Evolutionary conservation across 2,329 filamentous ascomycete species (phyloP).

Genomic region (Thielaviopsis euricoi): DNA sequence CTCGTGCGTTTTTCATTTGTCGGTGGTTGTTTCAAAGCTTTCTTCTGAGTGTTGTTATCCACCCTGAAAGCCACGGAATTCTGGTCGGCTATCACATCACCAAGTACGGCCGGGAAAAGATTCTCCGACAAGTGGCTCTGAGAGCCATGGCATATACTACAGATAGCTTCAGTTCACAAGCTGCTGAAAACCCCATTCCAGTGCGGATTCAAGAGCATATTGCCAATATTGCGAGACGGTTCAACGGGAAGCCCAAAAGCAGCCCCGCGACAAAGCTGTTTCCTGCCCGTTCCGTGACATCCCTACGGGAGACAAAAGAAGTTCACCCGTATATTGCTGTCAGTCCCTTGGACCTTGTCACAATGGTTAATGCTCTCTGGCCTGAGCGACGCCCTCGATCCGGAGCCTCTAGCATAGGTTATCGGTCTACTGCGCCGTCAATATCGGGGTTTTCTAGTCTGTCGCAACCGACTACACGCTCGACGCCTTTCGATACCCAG

Average conservation of each 20-base stretch:
- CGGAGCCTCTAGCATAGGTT: conserved; percentile 37
- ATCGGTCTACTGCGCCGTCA: conserved; percentile 50
- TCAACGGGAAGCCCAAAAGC: conserved; percentile 36
- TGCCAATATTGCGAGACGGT: conserved; percentile 52
- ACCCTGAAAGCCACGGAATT: conserved; percentile 67
- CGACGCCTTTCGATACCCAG: conserved; percentile 44
- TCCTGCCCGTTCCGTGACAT: conserved; percentile 55
- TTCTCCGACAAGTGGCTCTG: conserved; percentile 62
- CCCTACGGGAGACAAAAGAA: conserved; percentile 57
- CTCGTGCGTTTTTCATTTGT: conserved; percentile 69
- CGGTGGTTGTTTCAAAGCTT: conserved; percentile 89
- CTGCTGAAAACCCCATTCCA: conserved; percentile 41
- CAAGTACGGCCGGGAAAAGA: conserved; percentile 74
- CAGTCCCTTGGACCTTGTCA: conserved; percentile 62
- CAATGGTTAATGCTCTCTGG: conserved; percentile 68
- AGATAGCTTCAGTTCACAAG: conserved; percentile 41
- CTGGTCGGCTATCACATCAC: conserved; percentile 86
- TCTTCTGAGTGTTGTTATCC: conserved; percentile 65
- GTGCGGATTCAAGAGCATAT: conserved; percentile 50
- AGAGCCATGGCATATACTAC: conserved; percentile 65
- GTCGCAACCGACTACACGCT: conserved; percentile 52
- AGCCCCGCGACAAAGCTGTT: conserved; percentile 41
- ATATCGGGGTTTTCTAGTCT: conserved; percentile 50
- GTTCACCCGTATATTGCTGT: conserved; percentile 68
- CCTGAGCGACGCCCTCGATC: conserved; percentile 55